phyloP scores from a whole-genome alignment of 768 basidiomycete species.

The Dictyophora rubrovolvata region DNA sequence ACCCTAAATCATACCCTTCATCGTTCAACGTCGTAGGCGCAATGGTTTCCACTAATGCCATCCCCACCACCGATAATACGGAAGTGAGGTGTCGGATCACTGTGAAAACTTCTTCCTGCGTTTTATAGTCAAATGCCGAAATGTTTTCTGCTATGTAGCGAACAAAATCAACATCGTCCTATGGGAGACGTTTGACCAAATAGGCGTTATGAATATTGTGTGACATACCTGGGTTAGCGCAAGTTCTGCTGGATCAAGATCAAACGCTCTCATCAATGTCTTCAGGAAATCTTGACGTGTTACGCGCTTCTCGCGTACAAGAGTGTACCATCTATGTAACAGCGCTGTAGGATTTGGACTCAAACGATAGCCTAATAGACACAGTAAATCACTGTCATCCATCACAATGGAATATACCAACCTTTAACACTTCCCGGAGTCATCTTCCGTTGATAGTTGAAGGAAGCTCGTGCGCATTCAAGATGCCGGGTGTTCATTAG shows the following conservation, averaged over 20 bases:
- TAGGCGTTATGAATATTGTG: no score
- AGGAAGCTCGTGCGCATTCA: conserved; percentile 71
- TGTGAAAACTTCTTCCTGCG: conserved; percentile 83
- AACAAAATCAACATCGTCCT: conserved; percentile 79
- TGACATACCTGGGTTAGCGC: conserved; percentile 46
- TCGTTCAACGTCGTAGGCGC: conserved; percentile 63
- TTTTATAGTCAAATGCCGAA: conserved; percentile 86
- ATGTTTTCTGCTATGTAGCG: conserved; percentile 96
- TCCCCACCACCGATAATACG: conserved; percentile 68
- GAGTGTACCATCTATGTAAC: conserved; percentile 81
- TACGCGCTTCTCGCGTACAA: conserved; percentile 84
- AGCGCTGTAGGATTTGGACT: conserved; percentile 61
- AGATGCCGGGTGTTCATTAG: conserved; percentile 80
- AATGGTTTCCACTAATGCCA: conserved; percentile 66
- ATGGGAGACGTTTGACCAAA: neutral
- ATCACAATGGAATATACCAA: conserved; percentile 16
- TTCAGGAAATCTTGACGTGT: conserved; percentile 82
- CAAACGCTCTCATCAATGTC: conserved; percentile 71
- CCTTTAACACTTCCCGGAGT: conserved; percentile 42
- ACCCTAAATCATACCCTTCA: conserved; percentile 35
- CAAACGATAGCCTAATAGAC: conserved; percentile 48
- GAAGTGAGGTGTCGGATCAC: conserved; percentile 73
- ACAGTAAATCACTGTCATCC: neutral
- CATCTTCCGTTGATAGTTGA: conserved; percentile 68
- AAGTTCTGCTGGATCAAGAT: conserved; percentile 47